phyloP scores from a whole-genome alignment of 768 basidiomycete species.

The Boletus insuetus region DNA sequence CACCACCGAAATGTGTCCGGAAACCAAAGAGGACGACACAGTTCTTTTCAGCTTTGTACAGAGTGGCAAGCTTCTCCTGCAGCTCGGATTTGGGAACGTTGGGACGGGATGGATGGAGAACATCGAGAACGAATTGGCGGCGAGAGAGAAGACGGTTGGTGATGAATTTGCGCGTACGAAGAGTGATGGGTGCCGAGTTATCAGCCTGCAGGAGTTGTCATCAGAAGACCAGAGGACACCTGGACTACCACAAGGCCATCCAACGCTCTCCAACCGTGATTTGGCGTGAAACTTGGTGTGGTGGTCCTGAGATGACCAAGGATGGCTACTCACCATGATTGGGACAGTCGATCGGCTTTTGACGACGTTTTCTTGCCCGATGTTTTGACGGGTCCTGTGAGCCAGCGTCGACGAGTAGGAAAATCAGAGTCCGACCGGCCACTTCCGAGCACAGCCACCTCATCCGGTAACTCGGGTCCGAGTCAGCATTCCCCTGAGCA shows the following conservation, averaged over 20 bases:
- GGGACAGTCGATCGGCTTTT: conserved; percentile 14
- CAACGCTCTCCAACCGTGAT: conserved; percentile 14
- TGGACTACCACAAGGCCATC: conserved; percentile 21
- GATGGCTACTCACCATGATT: conserved; percentile 37
- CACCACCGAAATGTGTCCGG: conserved; percentile 96
- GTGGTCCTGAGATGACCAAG: conserved; percentile 5
- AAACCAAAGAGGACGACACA: conserved; percentile 95
- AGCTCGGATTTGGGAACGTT: conserved; percentile 93
- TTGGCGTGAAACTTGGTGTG: conserved; percentile 5
- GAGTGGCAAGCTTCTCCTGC: conserved; percentile 82
- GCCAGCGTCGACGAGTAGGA: conserved; percentile 1
- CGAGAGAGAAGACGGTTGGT: conserved; percentile 97
- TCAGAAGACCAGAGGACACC: conserved; percentile 23
- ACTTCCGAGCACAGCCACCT: conserved; percentile 38
- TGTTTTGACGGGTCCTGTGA: conserved; percentile 27
- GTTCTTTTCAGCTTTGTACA: conserved; percentile 92
- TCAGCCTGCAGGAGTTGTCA: conserved; percentile 55
- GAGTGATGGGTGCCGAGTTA: conserved; percentile 80
- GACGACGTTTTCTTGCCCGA: conserved; percentile 24
- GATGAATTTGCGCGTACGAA: conserved; percentile 99
- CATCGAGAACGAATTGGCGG: conserved; percentile 93
- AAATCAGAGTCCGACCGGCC: conserved; percentile 41
- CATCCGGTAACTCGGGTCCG: background rate
- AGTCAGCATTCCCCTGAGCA: background rate
- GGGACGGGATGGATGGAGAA: conserved; percentile 92